Evolutionary conservation across 2,329 filamentous ascomycete genomes (phyloP), one percentile per base, ranked within the genome.

Genomic region (Fusarium bulbicola): DNA sequence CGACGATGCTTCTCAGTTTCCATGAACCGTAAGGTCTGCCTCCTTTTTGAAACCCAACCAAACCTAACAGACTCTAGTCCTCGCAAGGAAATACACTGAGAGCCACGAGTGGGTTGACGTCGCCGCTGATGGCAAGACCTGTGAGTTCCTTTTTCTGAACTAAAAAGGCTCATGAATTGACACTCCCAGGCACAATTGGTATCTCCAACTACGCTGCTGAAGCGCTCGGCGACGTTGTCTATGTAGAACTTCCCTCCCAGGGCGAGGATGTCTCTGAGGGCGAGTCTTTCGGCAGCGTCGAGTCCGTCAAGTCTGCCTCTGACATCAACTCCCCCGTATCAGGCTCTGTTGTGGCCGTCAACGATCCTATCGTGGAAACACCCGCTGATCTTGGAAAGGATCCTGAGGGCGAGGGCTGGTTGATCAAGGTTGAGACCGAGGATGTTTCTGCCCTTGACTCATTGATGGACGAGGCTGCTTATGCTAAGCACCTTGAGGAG

Each of bases 101-200:
- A 94, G 96, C 80, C 95, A 97, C 86, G 95, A 97, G 86, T 97
- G 95, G 95, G 89, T 97, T 80, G 93, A 96, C 82, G 84, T 96
- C 56, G 90, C 72, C 11, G 46, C 62, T 12, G 92, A 95, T 81
- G 90, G 90, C 79, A 93, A 92, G 82, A 74, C 76, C 20, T 79
- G 77, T 79, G 73, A 64, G 75, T 61, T 15, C 18, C 7, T 5
- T 12, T 24, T 3, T 20, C n/a, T 16, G 18, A 6, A 16, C 14
- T 16, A 9, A 15, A 1, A 34, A 14, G 20, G 28, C 8, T 12
- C 14, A 7, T 18, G 9, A 34, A 43, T 34, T 74, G 9, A 61
- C 57, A 14, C 4, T 14, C 26, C 6, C 89, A 68, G 93, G 93
- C 87, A 89, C 86, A 43, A 85, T 89, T 74, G 95, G 95, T 57